Evolutionary conservation across 768 basidiomycete species (phyloP), one percentile per base, ranked within the genome.

Genomic region (Mrakia frigida): DNA sequence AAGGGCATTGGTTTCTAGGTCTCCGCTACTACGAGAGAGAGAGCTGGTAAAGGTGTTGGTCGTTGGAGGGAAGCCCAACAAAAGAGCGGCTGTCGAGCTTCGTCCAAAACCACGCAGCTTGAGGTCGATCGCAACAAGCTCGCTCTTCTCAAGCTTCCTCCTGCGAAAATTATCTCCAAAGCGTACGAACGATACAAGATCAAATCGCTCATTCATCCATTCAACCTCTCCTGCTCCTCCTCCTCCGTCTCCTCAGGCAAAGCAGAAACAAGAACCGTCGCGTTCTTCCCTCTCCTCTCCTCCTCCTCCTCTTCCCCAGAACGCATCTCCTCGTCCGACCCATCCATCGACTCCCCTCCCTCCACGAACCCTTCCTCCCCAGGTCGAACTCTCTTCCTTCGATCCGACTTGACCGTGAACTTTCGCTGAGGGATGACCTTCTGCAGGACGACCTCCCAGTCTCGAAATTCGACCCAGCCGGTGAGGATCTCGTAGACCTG

Each of bases 371-470:
- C 74, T 74, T 77, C 78, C 79, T 76, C 81, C 82, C 78, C 68
- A 9, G n/a, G 28, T 23, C 31, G 35, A 71, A 46, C n/a, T 37
- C 53, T 35, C 76, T 73, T 75, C 70, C 68, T 81, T 41, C 78
- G 79, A 79, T 85, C 85, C 63, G 85, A 83, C 59, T 85, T 83
- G 77, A 84, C 81, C 63, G 89, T 87, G 80, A 96, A 93, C 83
- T 99, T 99, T 73, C 97, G 87, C 81, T 90, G 90, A 0, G 97
- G 97, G 73, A 99, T 92, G 70, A 96, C 92, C n/a, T 88, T 86
- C 81, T 91, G 88, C 72, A 99, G 87, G 0, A 97, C 92, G 74
- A 88, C 83, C 81, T 91, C 89, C 97, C 97, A 99, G 80, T 91
- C 87, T 78, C 74, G 43, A 11, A 61, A 70, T 28, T 77, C 91